Conservation (phyloP, 202 grass and related monocot genomes). For the Panicum virgatum region DNA sequence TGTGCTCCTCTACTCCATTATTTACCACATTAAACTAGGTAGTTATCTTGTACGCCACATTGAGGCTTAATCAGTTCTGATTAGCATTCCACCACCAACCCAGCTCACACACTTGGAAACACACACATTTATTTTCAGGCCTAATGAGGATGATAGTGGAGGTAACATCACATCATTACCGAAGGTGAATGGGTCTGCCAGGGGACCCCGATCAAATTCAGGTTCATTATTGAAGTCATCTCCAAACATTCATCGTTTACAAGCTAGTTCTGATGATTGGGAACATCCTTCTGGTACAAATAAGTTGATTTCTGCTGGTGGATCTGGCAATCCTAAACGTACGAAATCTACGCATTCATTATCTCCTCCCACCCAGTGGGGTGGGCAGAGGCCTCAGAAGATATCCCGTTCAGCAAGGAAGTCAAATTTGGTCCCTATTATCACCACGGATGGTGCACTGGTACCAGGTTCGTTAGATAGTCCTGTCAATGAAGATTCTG, state of each 20-base stretch:
- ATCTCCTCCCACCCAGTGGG: slow-evolving; percentile 81
- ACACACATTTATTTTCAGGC: slow-evolving; percentile 52
- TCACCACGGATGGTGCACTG: slow-evolving; percentile 49
- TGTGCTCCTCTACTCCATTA: slow-evolving; percentile 24
- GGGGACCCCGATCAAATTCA: slow-evolving; percentile 77
- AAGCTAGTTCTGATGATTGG: slow-evolving; percentile 67
- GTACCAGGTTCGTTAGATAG: slow-evolving; percentile 56
- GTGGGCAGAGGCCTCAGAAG: slow-evolving; percentile 89
- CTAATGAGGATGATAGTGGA: slow-evolving; percentile 55
- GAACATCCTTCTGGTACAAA: slow-evolving; percentile 66
- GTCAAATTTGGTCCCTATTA: slow-evolving; percentile 74
- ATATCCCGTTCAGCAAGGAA: slow-evolving; percentile 82
- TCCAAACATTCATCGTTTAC: slow-evolving; percentile 53
- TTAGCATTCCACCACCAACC: neutral
- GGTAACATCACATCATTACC: slow-evolving; percentile 52
- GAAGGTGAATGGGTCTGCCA: slow-evolving; percentile 62
- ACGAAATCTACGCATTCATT: slow-evolving; percentile 61
- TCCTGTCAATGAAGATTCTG: slow-evolving; percentile 48
- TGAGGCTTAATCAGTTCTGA: slow-evolving; percentile 10
- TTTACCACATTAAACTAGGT: slow-evolving; percentile 16
- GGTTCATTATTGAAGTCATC: slow-evolving; percentile 72
- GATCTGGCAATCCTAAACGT: slow-evolving; percentile 66
- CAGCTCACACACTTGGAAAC: neutral
- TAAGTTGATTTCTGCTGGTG: slow-evolving; percentile 70
- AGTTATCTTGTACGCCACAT: slow-evolving; percentile 14